Base-by-base conservation (phyloP, 106 monocot species). In the Acorus gramineus region DNA sequence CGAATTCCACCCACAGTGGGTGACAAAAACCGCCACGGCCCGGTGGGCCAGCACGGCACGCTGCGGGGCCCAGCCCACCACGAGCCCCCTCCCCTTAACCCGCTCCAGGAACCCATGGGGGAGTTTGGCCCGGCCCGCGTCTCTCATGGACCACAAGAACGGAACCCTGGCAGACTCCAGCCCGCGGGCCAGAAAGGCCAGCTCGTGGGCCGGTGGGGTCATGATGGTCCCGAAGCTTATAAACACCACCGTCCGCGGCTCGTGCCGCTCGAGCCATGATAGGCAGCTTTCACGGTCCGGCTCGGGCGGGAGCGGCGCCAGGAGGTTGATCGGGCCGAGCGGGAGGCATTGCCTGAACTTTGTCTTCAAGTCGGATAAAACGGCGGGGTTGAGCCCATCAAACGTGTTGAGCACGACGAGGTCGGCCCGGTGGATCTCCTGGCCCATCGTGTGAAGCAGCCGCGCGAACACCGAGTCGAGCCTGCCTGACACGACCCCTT, bases 391-490 rank as follows among this genome's bases (percentile, higher is more conserved):
- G 14, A 93, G 68, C 47, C 70, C 89, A 4, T 66, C 43, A 65
- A 84, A 81, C 5, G 83, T 72, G 79, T 86, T 81, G 66, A 85
- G 48, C 49, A 55, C 77, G 45, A 89, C 54, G 28, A 68, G 77
- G 14, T 74, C 61, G 14, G 85, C 74, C n/a, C 50, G 49, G n/a
- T 61, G 75, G 14, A 81, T 74, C 46, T 56, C 43, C 4, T 55
- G 52, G 44, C 66, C 81, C 84, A 83, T 85, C 13, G 67, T 44
- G 66, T 79, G 64, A 55, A 87, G 73, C 56, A 85, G 66, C 56
- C 3, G 4, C 44, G 72, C n/a, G 62, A 85, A 61, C 43, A 44
- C 56, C 50, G 71, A 76, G 56, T 71, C 50, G 44, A 73, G 49
- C 44, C 63, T 50, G 5, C 77, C 79, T 46, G 47, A 64, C 44